phyloP scores from a whole-genome alignment of 257 asterid species.

The Nicotiana tabacum region DNA sequence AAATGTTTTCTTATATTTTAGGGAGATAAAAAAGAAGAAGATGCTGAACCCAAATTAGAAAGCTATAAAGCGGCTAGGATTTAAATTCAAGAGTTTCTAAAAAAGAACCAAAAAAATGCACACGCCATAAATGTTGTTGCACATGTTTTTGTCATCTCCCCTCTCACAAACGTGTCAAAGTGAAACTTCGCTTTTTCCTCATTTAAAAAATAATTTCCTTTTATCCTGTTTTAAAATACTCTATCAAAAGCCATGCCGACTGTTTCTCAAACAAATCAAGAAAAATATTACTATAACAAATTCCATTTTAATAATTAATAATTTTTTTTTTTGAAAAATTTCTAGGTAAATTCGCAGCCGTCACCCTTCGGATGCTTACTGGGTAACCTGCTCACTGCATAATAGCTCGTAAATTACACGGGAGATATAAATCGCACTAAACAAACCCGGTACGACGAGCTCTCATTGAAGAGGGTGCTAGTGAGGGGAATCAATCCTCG shows the following conservation, averaged over 20 bases:
- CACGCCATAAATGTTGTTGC: conserved; percentile 8
- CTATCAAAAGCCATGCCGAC: neutral
- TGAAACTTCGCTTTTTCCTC: neutral
- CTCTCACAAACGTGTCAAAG: conserved; percentile 10
- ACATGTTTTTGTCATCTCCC: neutral
- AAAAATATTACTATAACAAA: neutral
- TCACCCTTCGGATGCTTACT: no score
- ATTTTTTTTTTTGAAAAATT: no score
- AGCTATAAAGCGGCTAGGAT: neutral
- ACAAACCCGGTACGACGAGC: no score
- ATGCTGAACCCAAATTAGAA: neutral
- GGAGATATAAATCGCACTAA: no score
- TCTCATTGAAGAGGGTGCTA: no score
- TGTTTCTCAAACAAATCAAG: neutral
- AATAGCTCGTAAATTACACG: no score
- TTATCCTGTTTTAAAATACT: neutral
- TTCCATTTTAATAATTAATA: no score
- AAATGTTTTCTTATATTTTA: no score
- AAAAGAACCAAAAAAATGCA: neutral
- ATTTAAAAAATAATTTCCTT: neutral
- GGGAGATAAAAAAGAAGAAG: no score
- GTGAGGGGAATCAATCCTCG: no score
- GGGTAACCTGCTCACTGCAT: no score
- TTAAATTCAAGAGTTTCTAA: neutral
- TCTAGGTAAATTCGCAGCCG: no score